Percentiles rank a stretch among this genome's conserved stretches.
Conservation (phyloP, 139 green algal genomes). For the Pseudopediastrum boryanum region DNA sequence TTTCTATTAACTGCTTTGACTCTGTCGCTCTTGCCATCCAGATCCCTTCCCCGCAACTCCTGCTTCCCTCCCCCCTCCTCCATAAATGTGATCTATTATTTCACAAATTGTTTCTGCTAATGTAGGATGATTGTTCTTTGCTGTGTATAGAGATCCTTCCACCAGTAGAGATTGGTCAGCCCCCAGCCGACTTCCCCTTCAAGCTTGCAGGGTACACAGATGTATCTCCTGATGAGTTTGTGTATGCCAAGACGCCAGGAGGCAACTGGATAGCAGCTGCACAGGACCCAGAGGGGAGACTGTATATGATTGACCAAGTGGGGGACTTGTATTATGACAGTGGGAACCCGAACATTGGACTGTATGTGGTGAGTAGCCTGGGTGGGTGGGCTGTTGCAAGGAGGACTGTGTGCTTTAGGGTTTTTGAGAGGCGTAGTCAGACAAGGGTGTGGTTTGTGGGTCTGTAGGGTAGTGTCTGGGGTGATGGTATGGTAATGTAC, state of each 20-base stretch:
- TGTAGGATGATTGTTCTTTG: background rate
- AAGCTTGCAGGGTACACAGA: slow-evolving; percentile 47
- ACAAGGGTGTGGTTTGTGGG: no score
- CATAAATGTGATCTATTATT: background rate
- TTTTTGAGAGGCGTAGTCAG: no score
- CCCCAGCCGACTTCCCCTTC: slow-evolving; percentile 36
- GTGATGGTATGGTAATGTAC: no score
- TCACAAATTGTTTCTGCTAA: no score
- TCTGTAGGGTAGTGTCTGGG: no score
- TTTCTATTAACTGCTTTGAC: background rate
- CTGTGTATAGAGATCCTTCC: slow-evolving; percentile 22
- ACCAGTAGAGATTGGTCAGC: slow-evolving; percentile 15
- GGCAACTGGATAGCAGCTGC: slow-evolving; percentile 59
- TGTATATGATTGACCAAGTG: slow-evolving; percentile 66
- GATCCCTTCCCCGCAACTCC: background rate
- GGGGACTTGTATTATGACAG: slow-evolving; percentile 70
- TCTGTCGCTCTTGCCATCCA: background rate
- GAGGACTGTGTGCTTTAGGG: background rate
- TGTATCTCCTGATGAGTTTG: slow-evolving; percentile 48
- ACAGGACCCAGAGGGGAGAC: slow-evolving; percentile 48
- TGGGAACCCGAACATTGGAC: slow-evolving; percentile 53
- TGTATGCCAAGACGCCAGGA: slow-evolving; percentile 52
- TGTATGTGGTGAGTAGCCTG: slow-evolving; percentile 56
- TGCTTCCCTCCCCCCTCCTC: background rate
- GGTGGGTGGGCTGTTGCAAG: background rate